phyloP scores from a whole-genome alignment of 768 basidiomycete species.

The Mrakia hoshinonis region DNA sequence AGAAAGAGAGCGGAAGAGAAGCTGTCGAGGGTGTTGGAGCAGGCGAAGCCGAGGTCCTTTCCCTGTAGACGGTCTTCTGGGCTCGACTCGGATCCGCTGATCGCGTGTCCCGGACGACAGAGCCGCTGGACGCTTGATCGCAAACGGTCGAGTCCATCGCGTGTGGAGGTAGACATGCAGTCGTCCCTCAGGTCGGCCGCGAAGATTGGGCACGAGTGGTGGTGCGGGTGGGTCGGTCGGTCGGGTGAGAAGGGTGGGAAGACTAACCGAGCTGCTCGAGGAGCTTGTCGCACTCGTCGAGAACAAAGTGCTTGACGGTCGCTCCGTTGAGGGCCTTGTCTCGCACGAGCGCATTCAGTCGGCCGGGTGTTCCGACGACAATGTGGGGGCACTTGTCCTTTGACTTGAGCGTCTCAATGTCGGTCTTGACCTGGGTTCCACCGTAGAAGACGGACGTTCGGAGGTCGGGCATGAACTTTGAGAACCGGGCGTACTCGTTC shows the following conservation, averaged over 20 bases:
- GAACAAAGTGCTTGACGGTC: constrained; percentile 96
- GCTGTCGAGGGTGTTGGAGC: not conserved
- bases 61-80: not conserved
- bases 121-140: not conserved
- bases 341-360: constrained; percentile 86
- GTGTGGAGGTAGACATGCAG: not conserved
- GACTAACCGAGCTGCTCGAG: constrained; percentile 99
- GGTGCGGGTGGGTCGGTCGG: not conserved
- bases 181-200: not conserved
- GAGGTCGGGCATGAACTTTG: constrained; percentile 99
- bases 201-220: not conserved
- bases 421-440: constrained; percentile 87
- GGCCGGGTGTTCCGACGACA: constrained; percentile 95
- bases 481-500: constrained; percentile 98
- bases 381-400: constrained; percentile 98
- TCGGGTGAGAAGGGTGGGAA: not conserved
- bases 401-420: constrained; percentile 85
- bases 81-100: not conserved
- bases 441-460: constrained; percentile 97
- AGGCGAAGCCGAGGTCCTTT: not conserved
- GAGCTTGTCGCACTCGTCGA: constrained; percentile 99
- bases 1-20: not conserved
- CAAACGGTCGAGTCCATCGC: constrained; percentile 1
- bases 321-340: constrained; percentile 86
- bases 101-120: not conserved